Evolutionary conservation across 2,329 filamentous ascomycete genomes (phyloP).

Genomic region (Pseudohalonectria lignicola): DNA sequence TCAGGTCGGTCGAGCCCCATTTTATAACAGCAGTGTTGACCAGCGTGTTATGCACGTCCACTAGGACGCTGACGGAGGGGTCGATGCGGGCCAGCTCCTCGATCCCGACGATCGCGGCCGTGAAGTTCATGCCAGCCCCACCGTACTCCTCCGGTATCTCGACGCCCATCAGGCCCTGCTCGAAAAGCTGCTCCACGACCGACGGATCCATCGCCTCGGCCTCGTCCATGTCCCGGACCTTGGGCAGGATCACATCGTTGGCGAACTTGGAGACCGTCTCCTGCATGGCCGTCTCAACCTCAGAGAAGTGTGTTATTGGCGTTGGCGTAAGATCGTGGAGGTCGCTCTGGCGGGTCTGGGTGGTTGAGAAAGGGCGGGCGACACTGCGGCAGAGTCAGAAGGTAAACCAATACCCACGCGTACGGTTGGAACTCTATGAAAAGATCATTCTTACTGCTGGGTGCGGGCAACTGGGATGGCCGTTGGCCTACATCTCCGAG

Average conservation of each 20-base stretch:
- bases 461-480: constrained; percentile 7
- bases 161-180: constrained; percentile 93
- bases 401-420: constrained; percentile 2
- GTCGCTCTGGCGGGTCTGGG: constrained; percentile 44
- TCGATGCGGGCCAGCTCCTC: constrained; percentile 93
- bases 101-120: constrained; percentile 87
- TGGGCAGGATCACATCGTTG: constrained; percentile 76
- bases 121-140: constrained; percentile 98
- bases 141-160: constrained; percentile 97
- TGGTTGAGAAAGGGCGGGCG: constrained; percentile 48
- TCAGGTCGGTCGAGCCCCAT: constrained; percentile 64
- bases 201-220: constrained; percentile 83
- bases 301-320: constrained; percentile 85
- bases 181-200: constrained; percentile 86
- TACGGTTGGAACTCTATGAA: background rate
- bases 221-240: constrained; percentile 96
- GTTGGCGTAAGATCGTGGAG: constrained; percentile 75
- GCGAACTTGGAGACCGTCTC: constrained; percentile 89
- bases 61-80: constrained; percentile 87
- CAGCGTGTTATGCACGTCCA: constrained; percentile 96
- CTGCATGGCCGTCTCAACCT: constrained; percentile 80
- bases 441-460: constrained; percentile 18
- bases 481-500: constrained; percentile 11
- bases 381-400: constrained; percentile 13
- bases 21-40: constrained; percentile 90